Percentiles rank a stretch among this genome's conserved stretches.
Evolutionary conservation across 106 monocot genomes (phyloP).

Genomic region (Allium sativum): DNA sequence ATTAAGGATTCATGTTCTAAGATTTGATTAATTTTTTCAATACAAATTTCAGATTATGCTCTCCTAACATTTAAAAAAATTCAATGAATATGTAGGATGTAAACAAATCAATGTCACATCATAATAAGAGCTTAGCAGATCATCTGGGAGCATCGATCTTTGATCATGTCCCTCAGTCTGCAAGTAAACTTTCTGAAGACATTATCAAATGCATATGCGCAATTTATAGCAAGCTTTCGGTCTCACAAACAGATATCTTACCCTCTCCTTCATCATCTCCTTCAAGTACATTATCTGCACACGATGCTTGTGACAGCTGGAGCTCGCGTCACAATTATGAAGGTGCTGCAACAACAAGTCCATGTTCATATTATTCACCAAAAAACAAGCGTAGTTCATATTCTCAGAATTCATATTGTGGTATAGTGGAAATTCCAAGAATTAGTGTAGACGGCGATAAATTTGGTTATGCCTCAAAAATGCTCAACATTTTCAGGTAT

Average conservation of each 20-base stretch:
- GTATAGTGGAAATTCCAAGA: conserved; percentile 41
- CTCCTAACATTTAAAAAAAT: background rate
- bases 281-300: conserved; percentile 54
- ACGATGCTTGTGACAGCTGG: conserved; percentile 42
- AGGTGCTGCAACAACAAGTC: conserved; percentile 20
- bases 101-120: conserved; percentile 20
- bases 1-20: too few species aligned
- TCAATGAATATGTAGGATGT: conserved; percentile 22
- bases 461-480: conserved; percentile 55
- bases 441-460: conserved; percentile 55
- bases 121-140: conserved; percentile 43
- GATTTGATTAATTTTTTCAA: background rate
- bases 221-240: conserved; percentile 70
- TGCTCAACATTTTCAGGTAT: conserved; percentile 69
- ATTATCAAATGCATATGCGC: conserved; percentile 78
- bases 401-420: conserved; percentile 16
- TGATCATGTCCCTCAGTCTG: conserved; percentile 46
- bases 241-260: conserved; percentile 10
- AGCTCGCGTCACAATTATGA: conserved; percentile 45
- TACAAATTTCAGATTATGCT: background rate
- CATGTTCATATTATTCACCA: conserved; percentile 14
- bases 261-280: conserved; percentile 53
- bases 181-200: conserved; percentile 76
- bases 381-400: conserved; percentile 22
- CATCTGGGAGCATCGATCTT: conserved; percentile 54